Base-by-base conservation (phyloP, 768 basidiomycete genomes). In the Lactifluus piperatus region DNA sequence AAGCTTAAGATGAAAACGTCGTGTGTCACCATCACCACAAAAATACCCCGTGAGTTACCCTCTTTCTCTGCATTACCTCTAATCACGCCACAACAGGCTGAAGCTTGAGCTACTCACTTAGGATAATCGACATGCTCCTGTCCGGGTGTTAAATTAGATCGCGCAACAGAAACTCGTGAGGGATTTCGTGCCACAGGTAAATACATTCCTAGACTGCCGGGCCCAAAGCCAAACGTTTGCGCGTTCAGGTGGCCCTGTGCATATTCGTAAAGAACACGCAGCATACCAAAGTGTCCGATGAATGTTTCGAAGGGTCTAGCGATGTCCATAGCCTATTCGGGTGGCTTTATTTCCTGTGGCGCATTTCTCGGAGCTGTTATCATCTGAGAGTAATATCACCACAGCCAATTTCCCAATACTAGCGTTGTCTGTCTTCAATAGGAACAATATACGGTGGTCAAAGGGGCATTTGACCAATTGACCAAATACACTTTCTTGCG, bases 81-180 rank as follows among this genome's bases (percentile, higher is more conserved):
- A 29, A 22, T 49, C 16, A 36, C 43, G 14, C 54, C 34, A 29
- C n/a, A 6, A 44, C 30, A 9, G 1, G 46, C 29, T 5, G n/a
- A 48, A 37, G 14, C 6, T 10, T 22, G 8, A 37, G 30, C 16
- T 1, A 52, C 73, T 50, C 64, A 81, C 80, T 84, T 86, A 1
- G 88, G 88, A 64, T 89, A 89, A 67, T 91, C 86, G 63, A 88
- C n/a, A n/a, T n/a, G n/a, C n/a, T n/a, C n/a, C n/a, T n/a, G n/a
- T n/a, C n/a, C n/a, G n/a, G n/a, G n/a, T n/a, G n/a, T n/a, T n/a
- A n/a, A n/a, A n/a, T n/a, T n/a, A n/a, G n/a, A n/a, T n/a, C n/a
- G n/a, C n/a, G n/a, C n/a, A n/a, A n/a, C n/a, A n/a, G n/a, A n/a
- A n/a, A n/a, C n/a, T n/a, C n/a, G n/a, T n/a, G n/a, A n/a, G n/a